These are phyloP conservation scores for Hypomontagnella submonticulosa DNA, from an alignment of 495 filamentous ascomycete genomes.

Conservation along the genomic window DNA sequence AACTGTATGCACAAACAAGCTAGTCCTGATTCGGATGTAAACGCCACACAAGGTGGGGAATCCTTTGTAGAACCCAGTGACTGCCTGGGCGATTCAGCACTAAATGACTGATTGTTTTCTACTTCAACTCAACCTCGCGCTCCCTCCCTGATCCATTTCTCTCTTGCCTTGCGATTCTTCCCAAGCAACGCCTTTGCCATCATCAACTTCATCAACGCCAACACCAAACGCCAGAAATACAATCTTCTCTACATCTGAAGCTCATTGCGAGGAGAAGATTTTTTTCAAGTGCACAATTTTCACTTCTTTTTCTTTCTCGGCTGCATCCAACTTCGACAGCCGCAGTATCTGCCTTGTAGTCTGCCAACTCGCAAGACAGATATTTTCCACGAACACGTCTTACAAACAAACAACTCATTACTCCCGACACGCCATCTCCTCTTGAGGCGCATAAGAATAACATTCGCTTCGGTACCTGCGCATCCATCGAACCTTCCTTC, in stretches of 20 bases:
- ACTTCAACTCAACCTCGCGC: constrained; percentile 35
- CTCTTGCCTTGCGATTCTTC: constrained; percentile 29
- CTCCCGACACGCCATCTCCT: constrained; percentile 7
- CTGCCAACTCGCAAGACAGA: constrained; percentile 21
- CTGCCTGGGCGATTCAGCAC: constrained; percentile 7
- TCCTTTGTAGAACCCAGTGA: constrained; percentile 3
- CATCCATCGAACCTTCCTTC: constrained; percentile 9
- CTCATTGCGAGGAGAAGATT: constrained; percentile 16
- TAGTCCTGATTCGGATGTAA: constrained; percentile 4
- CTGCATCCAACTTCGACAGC: constrained; percentile 59
- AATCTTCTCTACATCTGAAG: constrained; percentile 34
- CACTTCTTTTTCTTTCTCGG: constrained; percentile 39
- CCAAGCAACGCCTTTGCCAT: constrained; percentile 34
- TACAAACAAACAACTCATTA: constrained; percentile 8
- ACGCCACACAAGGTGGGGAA: constrained; percentile 27
- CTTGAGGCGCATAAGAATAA: constrained; percentile 7
- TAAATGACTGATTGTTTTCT: constrained; percentile 36
- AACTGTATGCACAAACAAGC: background rate
- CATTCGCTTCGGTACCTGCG: constrained; percentile 3
- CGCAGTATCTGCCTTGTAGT: constrained; percentile 38
- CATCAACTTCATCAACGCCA: constrained; percentile 37
- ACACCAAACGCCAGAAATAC: constrained; percentile 24
- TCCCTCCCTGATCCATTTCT: constrained; percentile 40
- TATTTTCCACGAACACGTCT: constrained; percentile 13
- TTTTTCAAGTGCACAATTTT: constrained; percentile 3